phyloP scores from a whole-genome alignment of 106 monocot species.

The Cymbidium sinense region DNA sequence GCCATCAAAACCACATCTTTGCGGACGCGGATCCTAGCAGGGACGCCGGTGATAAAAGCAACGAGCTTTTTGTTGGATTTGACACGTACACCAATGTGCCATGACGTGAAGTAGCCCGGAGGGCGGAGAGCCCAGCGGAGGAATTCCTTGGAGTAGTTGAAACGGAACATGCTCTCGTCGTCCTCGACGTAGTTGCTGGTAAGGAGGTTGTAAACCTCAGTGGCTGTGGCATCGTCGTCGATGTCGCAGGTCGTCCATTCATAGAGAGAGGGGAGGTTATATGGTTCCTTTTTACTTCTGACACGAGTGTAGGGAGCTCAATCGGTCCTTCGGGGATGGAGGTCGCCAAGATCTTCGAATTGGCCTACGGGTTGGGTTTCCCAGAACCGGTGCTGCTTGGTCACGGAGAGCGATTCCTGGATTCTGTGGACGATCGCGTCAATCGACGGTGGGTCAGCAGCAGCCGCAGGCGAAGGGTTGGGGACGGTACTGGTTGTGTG shows the following conservation, averaged over 20 bases:
- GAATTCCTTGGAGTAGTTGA: conserved; percentile 80
- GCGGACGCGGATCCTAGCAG: conserved; percentile 55
- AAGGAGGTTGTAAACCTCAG: conserved; percentile 72
- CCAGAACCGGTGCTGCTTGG: conserved; percentile 68
- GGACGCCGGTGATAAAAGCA: conserved; percentile 83
- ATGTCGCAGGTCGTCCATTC: conserved; percentile 85
- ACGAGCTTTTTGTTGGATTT: conserved; percentile 64
- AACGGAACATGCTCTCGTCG: conserved; percentile 93
- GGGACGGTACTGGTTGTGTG: not conserved
- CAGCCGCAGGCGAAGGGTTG: not conserved
- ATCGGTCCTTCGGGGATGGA: conserved; percentile 61
- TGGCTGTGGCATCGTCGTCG: conserved; percentile 35
- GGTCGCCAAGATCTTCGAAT: conserved; percentile 60
- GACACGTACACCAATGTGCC: conserved; percentile 89
- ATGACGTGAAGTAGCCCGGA: conserved; percentile 52
- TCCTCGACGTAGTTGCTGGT: conserved; percentile 83
- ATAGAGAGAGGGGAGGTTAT: conserved; percentile 62
- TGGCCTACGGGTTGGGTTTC: conserved; percentile 91
- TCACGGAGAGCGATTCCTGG: conserved; percentile 49
- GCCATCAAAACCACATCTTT: conserved; percentile 55
- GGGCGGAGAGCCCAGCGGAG: conserved; percentile 83
- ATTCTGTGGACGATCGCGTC: conserved; percentile 41
- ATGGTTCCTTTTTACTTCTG: conserved; percentile 65
- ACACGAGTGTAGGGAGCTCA: conserved; percentile 48
- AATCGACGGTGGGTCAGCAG: conserved; percentile 11